Evolutionary conservation across 345 rosid species (phyloP).

Genomic region (Eucalyptus rudis): DNA sequence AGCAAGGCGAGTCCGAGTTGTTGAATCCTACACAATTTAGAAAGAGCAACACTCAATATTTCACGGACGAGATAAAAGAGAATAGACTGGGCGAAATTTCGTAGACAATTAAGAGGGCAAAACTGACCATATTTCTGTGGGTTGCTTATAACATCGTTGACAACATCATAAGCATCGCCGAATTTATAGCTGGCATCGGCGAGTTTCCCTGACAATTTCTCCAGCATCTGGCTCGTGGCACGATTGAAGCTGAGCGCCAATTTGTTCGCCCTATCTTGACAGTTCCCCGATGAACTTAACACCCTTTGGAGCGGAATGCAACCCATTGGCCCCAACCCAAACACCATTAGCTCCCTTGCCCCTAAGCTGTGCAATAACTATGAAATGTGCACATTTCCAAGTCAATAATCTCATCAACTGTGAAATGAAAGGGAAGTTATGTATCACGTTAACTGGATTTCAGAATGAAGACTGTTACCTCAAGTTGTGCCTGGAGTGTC

Average conservation of each 20-base stretch:
- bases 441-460: not conserved
- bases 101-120: not conserved
- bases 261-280: constrained; percentile 64
- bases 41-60: not conserved
- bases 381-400: not conserved
- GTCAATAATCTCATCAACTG: not conserved
- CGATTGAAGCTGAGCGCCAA: constrained; percentile 57
- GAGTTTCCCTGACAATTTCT: constrained; percentile 20
- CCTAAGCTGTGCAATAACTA: constrained; percentile 58
- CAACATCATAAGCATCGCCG: constrained; percentile 85
- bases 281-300: constrained; percentile 41
- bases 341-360: constrained; percentile 67
- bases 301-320: constrained; percentile 97
- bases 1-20: constrained; percentile 78
- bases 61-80: not conserved
- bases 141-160: constrained; percentile 52
- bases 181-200: constrained; percentile 49
- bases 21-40: constrained; percentile 38
- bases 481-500: constrained; percentile 59
- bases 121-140: constrained; percentile 54
- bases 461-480: constrained; percentile 13
- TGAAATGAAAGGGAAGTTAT: not conserved
- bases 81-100: not conserved
- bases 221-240: constrained; percentile 35
- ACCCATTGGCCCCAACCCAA: constrained; percentile 97